These are phyloP conservation scores for Aspergillus leporis DNA, from an alignment of 495 filamentous ascomycete genomes.

Conservation along the genomic window DNA sequence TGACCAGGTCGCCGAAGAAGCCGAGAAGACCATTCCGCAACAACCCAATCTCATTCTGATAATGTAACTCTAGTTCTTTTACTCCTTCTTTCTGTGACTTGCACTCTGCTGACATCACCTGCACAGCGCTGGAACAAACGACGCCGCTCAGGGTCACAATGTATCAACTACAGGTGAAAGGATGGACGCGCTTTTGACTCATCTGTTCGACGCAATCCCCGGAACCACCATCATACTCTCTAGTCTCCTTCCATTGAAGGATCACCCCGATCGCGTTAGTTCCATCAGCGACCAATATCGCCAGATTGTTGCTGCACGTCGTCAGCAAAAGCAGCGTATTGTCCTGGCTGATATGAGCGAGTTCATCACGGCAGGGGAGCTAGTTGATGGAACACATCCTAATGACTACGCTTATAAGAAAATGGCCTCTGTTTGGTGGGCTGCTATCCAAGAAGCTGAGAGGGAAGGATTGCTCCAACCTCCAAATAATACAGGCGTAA, in stretches of 20 bases:
- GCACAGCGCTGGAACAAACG: slow-evolving; percentile 48
- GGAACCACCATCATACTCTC: slow-evolving; percentile 49
- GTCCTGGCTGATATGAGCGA: slow-evolving; percentile 52
- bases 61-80: slow-evolving; percentile 25
- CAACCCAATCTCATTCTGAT: slow-evolving; percentile 53
- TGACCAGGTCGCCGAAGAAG: slow-evolving; percentile 42
- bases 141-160: slow-evolving; percentile 38
- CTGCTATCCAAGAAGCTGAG: slow-evolving; percentile 35
- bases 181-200: slow-evolving; percentile 34
- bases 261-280: slow-evolving; percentile 17
- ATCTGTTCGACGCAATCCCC: slow-evolving; percentile 39
- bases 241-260: slow-evolving; percentile 45
- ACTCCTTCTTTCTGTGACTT: not conserved
- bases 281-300: slow-evolving; percentile 42
- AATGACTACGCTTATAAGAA: slow-evolving; percentile 49
- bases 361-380: slow-evolving; percentile 30
- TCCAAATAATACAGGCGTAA: slow-evolving; percentile 18
- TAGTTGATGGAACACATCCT: slow-evolving; percentile 52
- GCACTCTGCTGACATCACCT: slow-evolving; percentile 2
- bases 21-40: slow-evolving; percentile 25
- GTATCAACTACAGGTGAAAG: slow-evolving; percentile 23
- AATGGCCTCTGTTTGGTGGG: slow-evolving; percentile 56
- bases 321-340: slow-evolving; percentile 30
- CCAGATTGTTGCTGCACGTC: slow-evolving; percentile 31
- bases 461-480: slow-evolving; percentile 22